A percentile compares a stretch with the other conserved stretches of the same genome.
Evolutionary conservation across 2,329 filamentous ascomycete species (phyloP).

Genomic region (Aspergillus persii): DNA sequence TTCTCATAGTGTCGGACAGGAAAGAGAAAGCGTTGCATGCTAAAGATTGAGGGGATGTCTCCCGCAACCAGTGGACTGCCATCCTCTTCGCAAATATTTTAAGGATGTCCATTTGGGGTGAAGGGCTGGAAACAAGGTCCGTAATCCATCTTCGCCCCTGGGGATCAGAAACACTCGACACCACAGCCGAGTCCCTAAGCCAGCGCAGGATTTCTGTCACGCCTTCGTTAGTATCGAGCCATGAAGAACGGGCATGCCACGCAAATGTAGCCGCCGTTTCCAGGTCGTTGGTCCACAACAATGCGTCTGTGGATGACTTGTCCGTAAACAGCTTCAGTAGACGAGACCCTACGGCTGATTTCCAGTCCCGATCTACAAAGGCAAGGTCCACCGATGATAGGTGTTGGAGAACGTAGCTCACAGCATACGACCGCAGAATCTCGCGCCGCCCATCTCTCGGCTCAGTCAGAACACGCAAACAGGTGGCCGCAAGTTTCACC

Average conservation of each 20-base stretch:
- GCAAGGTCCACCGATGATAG: constrained; percentile 23
- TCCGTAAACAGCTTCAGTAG: constrained; percentile 23
- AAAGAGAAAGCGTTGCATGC: constrained; percentile 15
- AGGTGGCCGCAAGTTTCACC: constrained; percentile 15
- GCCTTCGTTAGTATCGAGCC: constrained; percentile 17
- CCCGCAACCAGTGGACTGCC: constrained; percentile 22
- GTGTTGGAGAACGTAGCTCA: constrained; percentile 17
- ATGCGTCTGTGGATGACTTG: constrained; percentile 13
- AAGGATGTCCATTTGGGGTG: constrained; percentile 20
- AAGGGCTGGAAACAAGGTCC: constrained; percentile 12
- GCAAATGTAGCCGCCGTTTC: constrained; percentile 3
- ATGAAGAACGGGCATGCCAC: constrained; percentile 15
- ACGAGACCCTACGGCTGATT: constrained; percentile 19
- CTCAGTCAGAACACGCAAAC: constrained; percentile 16
- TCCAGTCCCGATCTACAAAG: constrained; percentile 20
- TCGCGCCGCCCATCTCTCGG: constrained; percentile 8
- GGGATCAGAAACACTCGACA: constrained; percentile 15
- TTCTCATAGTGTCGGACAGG: constrained; percentile 10
- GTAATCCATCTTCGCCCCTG: constrained; percentile 19
- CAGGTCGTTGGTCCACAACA: constrained; percentile 16
- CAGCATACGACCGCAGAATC: constrained; percentile 12
- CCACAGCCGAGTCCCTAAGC: constrained; percentile 23
- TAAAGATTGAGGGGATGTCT: constrained; percentile 7
- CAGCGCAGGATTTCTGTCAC: constrained; percentile 17
- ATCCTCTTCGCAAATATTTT: constrained; percentile 19